Evolutionary conservation across 352 stramenopile species (phyloP).

Genomic region (Phytophthora cryptogea): DNA sequence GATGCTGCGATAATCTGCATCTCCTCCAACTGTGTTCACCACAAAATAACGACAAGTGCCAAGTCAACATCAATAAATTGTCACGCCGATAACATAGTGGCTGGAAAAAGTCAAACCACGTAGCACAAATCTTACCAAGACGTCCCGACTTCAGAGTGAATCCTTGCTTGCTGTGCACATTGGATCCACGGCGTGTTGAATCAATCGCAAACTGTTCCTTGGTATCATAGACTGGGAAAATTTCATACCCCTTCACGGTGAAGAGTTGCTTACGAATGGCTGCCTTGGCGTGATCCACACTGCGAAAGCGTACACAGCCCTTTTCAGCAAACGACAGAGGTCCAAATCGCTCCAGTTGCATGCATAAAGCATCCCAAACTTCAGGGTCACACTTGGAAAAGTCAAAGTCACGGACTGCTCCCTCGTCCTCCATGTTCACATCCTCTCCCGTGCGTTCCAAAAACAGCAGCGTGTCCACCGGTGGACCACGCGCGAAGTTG

Average conservation of each 20-base stretch:
- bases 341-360: constrained; percentile 53
- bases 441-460: constrained; percentile 46
- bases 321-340: constrained; percentile 41
- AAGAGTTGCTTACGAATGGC: constrained; percentile 58
- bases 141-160: constrained; percentile 65
- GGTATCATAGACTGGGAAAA: constrained; percentile 72
- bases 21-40: constrained; percentile 32
- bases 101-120: constrained; percentile 21
- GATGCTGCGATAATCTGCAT: constrained; percentile 28
- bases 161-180: constrained; percentile 35
- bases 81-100: constrained; percentile 12
- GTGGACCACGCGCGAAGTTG: constrained; percentile 73
- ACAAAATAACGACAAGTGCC: constrained; percentile 18
- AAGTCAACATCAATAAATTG: constrained; percentile 32
- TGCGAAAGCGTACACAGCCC: constrained; percentile 61
- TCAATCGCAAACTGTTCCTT: constrained; percentile 66
- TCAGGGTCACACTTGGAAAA: constrained; percentile 43
- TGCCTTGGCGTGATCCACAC: constrained; percentile 57
- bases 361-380: constrained; percentile 56
- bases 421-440: constrained; percentile 40
- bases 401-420: constrained; percentile 52
- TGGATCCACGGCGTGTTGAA: constrained; percentile 37
- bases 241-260: constrained; percentile 48
- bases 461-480: constrained; percentile 69
- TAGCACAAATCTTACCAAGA: constrained; percentile 42